A percentile compares a stretch with the other conserved stretches of the same genome.
Conservation (phyloP, 164 flowering plant genomes). For the Chloranthus sessilifolius region DNA sequence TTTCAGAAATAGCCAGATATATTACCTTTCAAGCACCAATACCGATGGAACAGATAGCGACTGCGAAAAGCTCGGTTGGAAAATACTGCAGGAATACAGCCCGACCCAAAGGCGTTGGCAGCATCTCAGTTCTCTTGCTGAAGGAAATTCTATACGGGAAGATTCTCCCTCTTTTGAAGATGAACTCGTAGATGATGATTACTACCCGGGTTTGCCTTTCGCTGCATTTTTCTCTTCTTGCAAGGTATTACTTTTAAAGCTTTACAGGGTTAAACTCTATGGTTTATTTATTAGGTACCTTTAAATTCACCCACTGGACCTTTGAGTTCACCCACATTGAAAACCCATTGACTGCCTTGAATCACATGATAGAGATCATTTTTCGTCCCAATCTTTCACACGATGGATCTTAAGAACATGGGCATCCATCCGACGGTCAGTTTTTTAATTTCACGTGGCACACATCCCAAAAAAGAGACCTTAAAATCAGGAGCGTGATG, state of each 20-base stretch:
- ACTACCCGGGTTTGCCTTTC: constrained; percentile 85
- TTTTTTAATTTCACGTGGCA: no score
- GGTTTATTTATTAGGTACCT: no score
- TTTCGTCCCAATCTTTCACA: no score
- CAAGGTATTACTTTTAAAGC: constrained; percentile 42
- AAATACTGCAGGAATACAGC: constrained; percentile 60
- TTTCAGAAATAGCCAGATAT: constrained; percentile 56
- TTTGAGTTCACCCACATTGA: no score
- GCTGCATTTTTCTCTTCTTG: constrained; percentile 82
- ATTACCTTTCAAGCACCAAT: constrained; percentile 67
- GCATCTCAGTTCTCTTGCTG: constrained; percentile 54
- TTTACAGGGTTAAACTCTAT: no score
- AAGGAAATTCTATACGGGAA: constrained; percentile 36
- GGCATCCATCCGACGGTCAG: no score
- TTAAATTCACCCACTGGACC: no score
- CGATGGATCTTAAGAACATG: no score
- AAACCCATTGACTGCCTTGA: no score
- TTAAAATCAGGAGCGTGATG: no score
- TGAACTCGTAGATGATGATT: constrained; percentile 70
- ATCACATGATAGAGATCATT: no score
- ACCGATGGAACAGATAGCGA: constrained; percentile 61
- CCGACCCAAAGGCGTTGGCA: constrained; percentile 69
- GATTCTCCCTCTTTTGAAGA: constrained; percentile 47
- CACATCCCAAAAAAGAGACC: no score
- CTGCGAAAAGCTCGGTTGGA: constrained; percentile 83